Base-by-base conservation (phyloP, 257 asterid species). In the Petrea volubilis region DNA sequence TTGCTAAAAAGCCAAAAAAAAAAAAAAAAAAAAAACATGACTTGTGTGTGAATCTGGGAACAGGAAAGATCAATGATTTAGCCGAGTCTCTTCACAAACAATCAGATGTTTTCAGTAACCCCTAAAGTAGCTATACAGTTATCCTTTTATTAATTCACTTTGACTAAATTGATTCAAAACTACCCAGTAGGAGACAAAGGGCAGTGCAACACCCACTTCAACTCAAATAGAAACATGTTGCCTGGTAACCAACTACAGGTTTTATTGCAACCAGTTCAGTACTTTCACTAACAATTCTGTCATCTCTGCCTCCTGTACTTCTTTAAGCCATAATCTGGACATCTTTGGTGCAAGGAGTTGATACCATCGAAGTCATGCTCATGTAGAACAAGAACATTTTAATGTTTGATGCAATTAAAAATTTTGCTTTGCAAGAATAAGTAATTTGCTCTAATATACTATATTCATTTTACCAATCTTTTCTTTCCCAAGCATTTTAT, bases 301-400 rank as follows among this genome's bases (percentile, higher is more conserved):
- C 2, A 33, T 27, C 60, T 25, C 47, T 65, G 27, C 12, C 9
- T 27, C 25, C 28, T n/a, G 12, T 43, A 25, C 20, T 31, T 25
- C 36, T 57, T 51, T 17, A 33, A 24, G 38, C 43, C n/a, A 17
- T 31, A 59, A 56, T 15, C 21, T 15, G 40, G 27, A 43, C 21
- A 43, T 21, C 9, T 64, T 3, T 44, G 5, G 56, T 62, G n/a
- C 23, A 15, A 44, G 29, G 23, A 64, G 28, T 5, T 64, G 28
- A 25, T 64, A 55, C n/a, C 62, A 12, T 24, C 14, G 7, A 58
- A 58, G 4, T 58, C 64, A 29, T 29, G 13, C 29, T 58, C 64
- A 58, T 14, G 25, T 41, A 13, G 64, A 55, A 58, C 24, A 58
- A 58, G 64, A 55, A 58, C 24, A 58, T 28, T 31, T 58, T 58